phyloP scores from a whole-genome alignment of 176 grass and related monocot species.

The Oryza nivara region DNA sequence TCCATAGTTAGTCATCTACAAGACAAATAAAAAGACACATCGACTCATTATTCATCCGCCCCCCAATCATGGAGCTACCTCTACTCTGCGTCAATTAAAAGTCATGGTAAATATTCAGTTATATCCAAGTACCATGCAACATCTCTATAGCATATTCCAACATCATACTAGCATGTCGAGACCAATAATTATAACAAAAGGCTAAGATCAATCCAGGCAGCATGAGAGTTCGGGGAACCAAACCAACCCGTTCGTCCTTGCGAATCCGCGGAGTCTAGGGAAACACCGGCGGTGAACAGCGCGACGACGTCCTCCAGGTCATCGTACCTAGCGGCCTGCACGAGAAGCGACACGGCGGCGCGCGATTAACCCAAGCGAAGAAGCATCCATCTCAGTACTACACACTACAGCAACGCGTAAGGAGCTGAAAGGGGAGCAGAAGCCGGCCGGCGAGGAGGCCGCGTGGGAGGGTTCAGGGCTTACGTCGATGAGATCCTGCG shows the following conservation, averaged over 20 bases:
- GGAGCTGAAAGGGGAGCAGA: neutral
- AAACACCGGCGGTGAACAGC: conserved; percentile 68
- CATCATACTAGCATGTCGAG: neutral
- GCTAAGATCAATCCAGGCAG: neutral
- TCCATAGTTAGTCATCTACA: neutral
- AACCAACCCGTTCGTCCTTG: conserved; percentile 83
- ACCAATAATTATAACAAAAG: neutral
- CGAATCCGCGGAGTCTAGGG: conserved; percentile 74
- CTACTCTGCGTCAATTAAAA: conserved; percentile 3
- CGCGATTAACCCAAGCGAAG: neutral
- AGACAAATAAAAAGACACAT: neutral
- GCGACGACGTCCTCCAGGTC: conserved; percentile 80
- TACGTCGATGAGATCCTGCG: conserved; percentile 60
- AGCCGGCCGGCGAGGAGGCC: neutral
- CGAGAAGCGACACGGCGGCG: neutral
- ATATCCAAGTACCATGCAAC: neutral
- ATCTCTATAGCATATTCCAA: neutral
- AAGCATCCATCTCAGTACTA: neutral
- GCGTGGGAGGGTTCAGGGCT: neutral
- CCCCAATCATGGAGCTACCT: conserved; percentile 9
- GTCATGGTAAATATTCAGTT: too few species aligned
- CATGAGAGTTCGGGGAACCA: conserved; percentile 4
- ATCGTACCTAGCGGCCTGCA: conserved; percentile 88
- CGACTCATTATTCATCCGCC: neutral
- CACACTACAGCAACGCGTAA: neutral